A percentile compares a stretch with the other conserved stretches of the same genome.
Conservation (phyloP, 2,329 filamentous ascomycete species). For the Pestalotiopsis sp. region DNA sequence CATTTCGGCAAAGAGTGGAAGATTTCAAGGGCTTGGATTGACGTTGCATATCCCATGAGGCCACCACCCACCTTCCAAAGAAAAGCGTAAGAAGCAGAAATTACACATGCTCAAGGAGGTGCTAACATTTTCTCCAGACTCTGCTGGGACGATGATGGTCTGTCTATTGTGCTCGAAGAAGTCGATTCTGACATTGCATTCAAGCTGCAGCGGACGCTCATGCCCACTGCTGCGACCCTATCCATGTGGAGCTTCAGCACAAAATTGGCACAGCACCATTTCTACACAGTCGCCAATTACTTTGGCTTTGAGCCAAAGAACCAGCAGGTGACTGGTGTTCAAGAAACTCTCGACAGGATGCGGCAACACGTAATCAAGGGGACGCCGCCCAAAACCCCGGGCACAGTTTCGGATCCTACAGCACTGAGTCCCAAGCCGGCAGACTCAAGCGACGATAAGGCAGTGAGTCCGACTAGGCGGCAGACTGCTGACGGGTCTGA, state of each 20-base stretch:
- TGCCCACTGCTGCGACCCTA: conserved; percentile 53
- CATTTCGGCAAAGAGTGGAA: conserved; percentile 51
- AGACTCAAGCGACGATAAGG: conserved; percentile 2
- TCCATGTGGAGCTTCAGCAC: conserved; percentile 56
- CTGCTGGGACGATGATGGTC: conserved; percentile 47
- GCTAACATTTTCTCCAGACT: conserved; percentile 25
- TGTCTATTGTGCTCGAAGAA: conserved; percentile 49
- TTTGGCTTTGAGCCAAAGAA: conserved; percentile 44
- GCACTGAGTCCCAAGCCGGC: conserved; percentile 13
- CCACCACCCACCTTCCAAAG: conserved; percentile 63
- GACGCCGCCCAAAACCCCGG: conserved; percentile 17
- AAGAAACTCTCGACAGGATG: conserved; percentile 34
- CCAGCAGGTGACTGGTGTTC: conserved; percentile 26
- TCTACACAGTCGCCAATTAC: conserved; percentile 42
- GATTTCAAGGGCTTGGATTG: conserved; percentile 59
- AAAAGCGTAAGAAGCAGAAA: conserved; percentile 55
- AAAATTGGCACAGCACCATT: conserved; percentile 48
- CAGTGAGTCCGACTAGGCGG: conserved; percentile 5
- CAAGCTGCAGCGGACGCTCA: conserved; percentile 51
- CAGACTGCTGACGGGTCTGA: conserved; percentile 23
- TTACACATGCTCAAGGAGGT: background rate
- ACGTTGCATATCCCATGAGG: conserved; percentile 60
- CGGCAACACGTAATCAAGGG: conserved; percentile 28
- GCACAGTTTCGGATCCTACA: conserved; percentile 17
- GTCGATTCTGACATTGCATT: conserved; percentile 51